These are phyloP conservation scores for Sclerotinia trifoliorum DNA, from an alignment of 2,329 filamentous ascomycete genomes.

Conservation along the genomic window DNA sequence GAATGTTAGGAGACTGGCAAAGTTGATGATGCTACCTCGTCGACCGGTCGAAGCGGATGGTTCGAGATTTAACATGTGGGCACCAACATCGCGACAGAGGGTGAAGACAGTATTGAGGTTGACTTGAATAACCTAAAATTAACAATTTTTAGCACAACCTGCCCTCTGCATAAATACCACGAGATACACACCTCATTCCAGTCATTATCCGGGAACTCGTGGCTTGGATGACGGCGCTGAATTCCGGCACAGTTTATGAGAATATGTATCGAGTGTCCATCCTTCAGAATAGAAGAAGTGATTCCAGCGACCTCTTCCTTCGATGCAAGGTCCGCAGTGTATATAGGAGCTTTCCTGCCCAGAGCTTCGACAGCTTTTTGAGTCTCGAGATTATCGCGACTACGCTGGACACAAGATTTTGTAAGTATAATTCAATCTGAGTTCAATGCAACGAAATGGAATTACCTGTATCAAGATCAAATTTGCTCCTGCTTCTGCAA, in stretches of 20 bases:
- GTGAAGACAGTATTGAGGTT: slow-evolving; percentile 83
- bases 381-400: slow-evolving; percentile 46
- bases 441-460: slow-evolving; percentile 1
- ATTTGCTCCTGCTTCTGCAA: slow-evolving; percentile 44
- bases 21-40: slow-evolving; percentile 76
- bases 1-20: slow-evolving; percentile 82
- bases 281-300: slow-evolving; percentile 57
- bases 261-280: slow-evolving; percentile 46
- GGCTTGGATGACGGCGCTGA: slow-evolving; percentile 40
- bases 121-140: slow-evolving; percentile 64
- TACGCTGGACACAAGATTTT: slow-evolving; percentile 31
- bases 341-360: slow-evolving; percentile 65
- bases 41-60: slow-evolving; percentile 72
- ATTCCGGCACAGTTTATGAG: slow-evolving; percentile 49
- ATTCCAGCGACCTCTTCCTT: slow-evolving; percentile 59
- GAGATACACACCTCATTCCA: slow-evolving; percentile 60
- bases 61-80: slow-evolving; percentile 64
- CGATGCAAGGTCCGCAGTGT: slow-evolving; percentile 67
- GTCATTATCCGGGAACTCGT: slow-evolving; percentile 43
- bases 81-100: slow-evolving; percentile 72
- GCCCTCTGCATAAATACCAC: slow-evolving; percentile 50
- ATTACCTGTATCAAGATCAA: slow-evolving; percentile 44
- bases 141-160: slow-evolving; percentile 30
- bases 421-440: background rate
- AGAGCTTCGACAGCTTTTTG: slow-evolving; percentile 61